phyloP scores from a whole-genome alignment of 2,329 filamentous ascomycete species.

The Cladosporium colombiae region DNA sequence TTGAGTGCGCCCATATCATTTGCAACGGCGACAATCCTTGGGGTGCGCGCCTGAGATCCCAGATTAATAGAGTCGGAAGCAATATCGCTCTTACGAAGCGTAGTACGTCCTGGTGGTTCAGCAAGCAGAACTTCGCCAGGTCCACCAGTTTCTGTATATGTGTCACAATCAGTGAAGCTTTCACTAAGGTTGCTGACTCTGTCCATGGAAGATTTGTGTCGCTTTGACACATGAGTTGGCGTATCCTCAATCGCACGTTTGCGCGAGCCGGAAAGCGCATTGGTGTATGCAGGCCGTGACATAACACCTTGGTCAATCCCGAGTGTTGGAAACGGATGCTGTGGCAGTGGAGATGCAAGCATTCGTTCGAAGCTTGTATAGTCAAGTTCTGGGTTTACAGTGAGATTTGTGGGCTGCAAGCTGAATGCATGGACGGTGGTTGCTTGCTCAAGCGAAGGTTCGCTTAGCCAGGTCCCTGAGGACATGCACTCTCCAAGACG shows the following conservation, averaged over 20 bases:
- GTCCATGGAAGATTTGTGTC: not conserved
- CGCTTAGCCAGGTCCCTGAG: not conserved
- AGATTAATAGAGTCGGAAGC: not conserved
- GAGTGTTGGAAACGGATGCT: not conserved
- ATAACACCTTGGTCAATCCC: not conserved
- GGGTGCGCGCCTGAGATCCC: not conserved
- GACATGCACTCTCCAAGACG: not conserved
- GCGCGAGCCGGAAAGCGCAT: not conserved
- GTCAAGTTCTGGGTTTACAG: not conserved
- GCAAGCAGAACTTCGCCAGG: not conserved
- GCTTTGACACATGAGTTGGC: not conserved
- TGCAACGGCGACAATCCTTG: not conserved
- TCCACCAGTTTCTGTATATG: not conserved
- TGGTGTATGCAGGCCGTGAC: not conserved
- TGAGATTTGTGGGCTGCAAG: not conserved
- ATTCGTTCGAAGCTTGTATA: not conserved
- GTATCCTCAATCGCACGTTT: not conserved
- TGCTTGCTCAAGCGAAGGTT: not conserved
- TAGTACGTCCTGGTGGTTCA: not conserved
- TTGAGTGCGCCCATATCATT: not conserved
- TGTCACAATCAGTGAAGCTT: fast-evolving
- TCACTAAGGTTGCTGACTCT: not conserved
- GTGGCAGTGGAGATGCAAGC: not conserved
- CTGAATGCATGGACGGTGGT: not conserved
- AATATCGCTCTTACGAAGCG: not conserved